Percentiles rank a stretch among this genome's conserved stretches.
Evolutionary conservation across 345 rosid species (phyloP).

Genomic region (Eucalyptus erythrocorys): DNA sequence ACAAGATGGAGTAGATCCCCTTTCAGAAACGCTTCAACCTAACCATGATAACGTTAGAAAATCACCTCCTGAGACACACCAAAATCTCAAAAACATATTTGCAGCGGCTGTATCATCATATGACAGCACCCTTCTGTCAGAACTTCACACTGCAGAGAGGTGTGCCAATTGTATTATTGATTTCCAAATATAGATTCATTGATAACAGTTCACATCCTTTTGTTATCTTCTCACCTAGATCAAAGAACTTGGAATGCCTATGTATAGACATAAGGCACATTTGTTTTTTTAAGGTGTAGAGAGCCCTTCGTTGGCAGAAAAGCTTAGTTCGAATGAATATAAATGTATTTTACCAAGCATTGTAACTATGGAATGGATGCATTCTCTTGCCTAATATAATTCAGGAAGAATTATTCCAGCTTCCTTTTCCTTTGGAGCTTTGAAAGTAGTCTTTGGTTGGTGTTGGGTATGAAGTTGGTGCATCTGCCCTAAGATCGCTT

Average conservation of each 20-base stretch:
- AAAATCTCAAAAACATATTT: slow-evolving; percentile 20
- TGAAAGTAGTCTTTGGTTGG: not conserved
- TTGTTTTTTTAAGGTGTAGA: not conserved
- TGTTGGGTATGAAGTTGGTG: not conserved
- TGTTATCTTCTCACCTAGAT: not conserved
- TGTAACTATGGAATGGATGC: not conserved
- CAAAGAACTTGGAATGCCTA: not conserved
- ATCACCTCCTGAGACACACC: slow-evolving; percentile 7
- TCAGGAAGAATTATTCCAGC: not conserved
- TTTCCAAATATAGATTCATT: slow-evolving; percentile 39
- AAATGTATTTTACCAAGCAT: not conserved
- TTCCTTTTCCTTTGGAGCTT: not conserved
- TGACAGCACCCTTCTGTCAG: slow-evolving; percentile 9
- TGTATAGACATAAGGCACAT: not conserved
- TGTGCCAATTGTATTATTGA: slow-evolving; percentile 30
- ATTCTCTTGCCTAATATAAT: not conserved
- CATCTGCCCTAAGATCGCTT: not conserved
- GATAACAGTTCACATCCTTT: not conserved
- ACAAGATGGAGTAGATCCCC: not conserved
- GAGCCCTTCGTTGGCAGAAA: not conserved
- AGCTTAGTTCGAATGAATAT: not conserved
- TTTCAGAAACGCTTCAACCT: not conserved
- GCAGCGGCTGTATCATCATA: slow-evolving; percentile 6
- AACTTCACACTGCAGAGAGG: slow-evolving; percentile 41
- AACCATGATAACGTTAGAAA: not conserved